A percentile compares a stretch with the other conserved stretches of the same genome.
These are phyloP conservation scores for Fusarium sp. DNA, from an alignment of 2,329 filamentous ascomycete species.

Conservation along the genomic window DNA sequence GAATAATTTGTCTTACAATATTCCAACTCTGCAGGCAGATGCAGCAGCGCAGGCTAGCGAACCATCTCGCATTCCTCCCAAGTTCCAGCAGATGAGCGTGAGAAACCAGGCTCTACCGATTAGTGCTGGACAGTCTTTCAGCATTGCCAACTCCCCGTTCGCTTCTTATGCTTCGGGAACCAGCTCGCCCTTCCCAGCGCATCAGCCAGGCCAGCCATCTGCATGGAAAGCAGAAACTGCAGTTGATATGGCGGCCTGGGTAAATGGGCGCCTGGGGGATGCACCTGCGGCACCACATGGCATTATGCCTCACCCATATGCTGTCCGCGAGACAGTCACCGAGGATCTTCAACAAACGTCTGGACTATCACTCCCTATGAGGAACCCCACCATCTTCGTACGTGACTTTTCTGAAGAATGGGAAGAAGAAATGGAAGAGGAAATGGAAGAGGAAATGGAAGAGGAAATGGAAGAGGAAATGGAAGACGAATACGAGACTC, in stretches of 20 bases:
- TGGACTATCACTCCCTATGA: neutral
- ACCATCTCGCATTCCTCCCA: constrained; percentile 18
- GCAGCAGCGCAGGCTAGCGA: constrained; percentile 23
- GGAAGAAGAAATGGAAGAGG: no score
- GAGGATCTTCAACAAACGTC: constrained; percentile 29
- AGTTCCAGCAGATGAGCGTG: constrained; percentile 31
- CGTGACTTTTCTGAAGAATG: constrained; percentile 1
- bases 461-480: neutral
- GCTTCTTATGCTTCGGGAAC: constrained; percentile 13
- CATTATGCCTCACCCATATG: constrained; percentile 42
- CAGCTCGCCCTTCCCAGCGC: constrained; percentile 21
- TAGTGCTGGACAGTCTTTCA: neutral
- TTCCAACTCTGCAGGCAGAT: constrained; percentile 14
- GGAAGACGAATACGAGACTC: neutral
- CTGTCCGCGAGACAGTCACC: constrained; percentile 36
- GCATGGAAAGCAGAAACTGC: constrained; percentile 26
- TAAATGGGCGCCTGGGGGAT: constrained; percentile 14
- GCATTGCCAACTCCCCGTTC: constrained; percentile 8
- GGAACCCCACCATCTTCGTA: constrained; percentile 15
- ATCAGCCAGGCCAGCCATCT: neutral
- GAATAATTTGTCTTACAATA: neutral
- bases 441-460: no score
- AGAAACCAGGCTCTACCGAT: constrained; percentile 21
- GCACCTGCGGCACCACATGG: constrained; percentile 16
- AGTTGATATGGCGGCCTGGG: constrained; percentile 16